Conservation (phyloP, 768 basidiomycete genomes). For the Pilatotrama ljubarskyi region DNA sequence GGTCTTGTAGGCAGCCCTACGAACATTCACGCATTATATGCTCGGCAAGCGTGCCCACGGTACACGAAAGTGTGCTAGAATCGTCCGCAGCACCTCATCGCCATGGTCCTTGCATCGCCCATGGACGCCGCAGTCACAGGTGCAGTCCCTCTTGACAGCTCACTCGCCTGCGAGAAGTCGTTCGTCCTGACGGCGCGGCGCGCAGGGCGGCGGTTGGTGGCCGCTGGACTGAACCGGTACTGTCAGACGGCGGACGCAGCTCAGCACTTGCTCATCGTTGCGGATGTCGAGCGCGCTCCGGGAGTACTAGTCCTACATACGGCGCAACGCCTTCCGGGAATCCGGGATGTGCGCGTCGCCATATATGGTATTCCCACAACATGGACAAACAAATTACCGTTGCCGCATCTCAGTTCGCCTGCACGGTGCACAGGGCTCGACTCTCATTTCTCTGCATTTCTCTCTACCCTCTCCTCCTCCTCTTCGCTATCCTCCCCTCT, state of each 20-base stretch:
- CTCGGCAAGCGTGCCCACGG: not conserved
- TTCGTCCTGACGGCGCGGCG: not conserved
- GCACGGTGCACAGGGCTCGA: conserved; percentile 9
- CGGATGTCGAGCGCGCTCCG: not conserved
- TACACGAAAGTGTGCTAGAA: conserved; percentile 6
- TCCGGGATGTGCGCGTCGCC: not conserved
- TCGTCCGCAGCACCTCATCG: conserved; percentile 21
- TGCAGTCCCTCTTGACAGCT: conserved; percentile 3
- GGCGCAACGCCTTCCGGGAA: too few species aligned
- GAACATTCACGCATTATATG: not conserved
- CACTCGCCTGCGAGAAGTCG: not conserved
- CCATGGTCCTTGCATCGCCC: conserved; percentile 22
- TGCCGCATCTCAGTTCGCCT: conserved; percentile 11
- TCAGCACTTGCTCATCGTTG: not conserved
- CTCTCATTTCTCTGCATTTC: conserved; percentile 16
- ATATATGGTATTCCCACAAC: conserved; percentile 4
- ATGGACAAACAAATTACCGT: conserved; percentile 18
- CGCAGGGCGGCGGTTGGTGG: not conserved
- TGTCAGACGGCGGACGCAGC: too few species aligned
- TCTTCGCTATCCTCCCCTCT: conserved; percentile 8
- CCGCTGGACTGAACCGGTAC: not conserved
- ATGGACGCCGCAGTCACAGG: conserved; percentile 21
- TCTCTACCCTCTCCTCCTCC: conserved; percentile 2
- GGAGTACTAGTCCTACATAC: not conserved
- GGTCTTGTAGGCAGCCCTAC: not conserved